Percentiles rank a stretch among this genome's conserved stretches.
These are phyloP conservation scores for Vararia minispora DNA, from an alignment of 768 basidiomycete genomes.

Conservation along the genomic window DNA sequence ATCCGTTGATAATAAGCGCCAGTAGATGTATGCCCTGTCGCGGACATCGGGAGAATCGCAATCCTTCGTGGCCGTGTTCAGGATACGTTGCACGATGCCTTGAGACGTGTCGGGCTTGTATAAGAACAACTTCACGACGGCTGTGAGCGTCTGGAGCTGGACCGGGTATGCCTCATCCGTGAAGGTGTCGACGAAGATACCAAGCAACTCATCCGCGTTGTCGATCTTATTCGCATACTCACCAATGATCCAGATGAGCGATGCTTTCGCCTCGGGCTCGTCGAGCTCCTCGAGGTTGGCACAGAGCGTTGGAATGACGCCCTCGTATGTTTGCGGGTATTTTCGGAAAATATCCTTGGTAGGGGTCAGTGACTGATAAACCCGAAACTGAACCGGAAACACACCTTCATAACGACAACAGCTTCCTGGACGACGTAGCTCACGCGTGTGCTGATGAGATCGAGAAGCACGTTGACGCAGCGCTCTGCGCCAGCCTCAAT, in stretches of 20 bases:
- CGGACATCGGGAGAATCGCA: slow-evolving; percentile 96
- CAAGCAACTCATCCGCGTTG: slow-evolving; percentile 88
- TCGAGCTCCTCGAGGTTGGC: slow-evolving; percentile 93
- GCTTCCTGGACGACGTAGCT: slow-evolving; percentile 98
- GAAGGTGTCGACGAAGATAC: slow-evolving; percentile 86
- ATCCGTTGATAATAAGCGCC: slow-evolving; percentile 90
- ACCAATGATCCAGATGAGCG: slow-evolving; percentile 98
- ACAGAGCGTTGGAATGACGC: slow-evolving; percentile 90
- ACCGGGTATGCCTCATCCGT: slow-evolving; percentile 84
- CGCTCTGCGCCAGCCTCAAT: slow-evolving; percentile 88
- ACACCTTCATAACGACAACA: slow-evolving; percentile 96
- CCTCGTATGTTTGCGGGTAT: slow-evolving; percentile 94
- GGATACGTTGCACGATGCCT: slow-evolving; percentile 80
- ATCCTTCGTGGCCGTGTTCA: slow-evolving; percentile 92
- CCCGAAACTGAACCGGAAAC: slow-evolving; percentile 7
- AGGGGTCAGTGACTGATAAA: not conserved
- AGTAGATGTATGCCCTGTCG: slow-evolving; percentile 96
- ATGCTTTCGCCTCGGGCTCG: slow-evolving; percentile 96
- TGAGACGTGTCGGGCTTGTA: slow-evolving; percentile 93
- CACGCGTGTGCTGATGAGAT: slow-evolving; percentile 85
- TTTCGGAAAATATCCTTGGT: slow-evolving; percentile 92
- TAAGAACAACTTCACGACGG: slow-evolving; percentile 93
- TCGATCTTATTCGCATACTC: slow-evolving; percentile 97
- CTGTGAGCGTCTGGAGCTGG: slow-evolving; percentile 78
- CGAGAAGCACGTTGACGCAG: slow-evolving; percentile 89